Evolutionary conservation across 305 asterid species (phyloP).

Genomic region (Solanum chacoense): DNA sequence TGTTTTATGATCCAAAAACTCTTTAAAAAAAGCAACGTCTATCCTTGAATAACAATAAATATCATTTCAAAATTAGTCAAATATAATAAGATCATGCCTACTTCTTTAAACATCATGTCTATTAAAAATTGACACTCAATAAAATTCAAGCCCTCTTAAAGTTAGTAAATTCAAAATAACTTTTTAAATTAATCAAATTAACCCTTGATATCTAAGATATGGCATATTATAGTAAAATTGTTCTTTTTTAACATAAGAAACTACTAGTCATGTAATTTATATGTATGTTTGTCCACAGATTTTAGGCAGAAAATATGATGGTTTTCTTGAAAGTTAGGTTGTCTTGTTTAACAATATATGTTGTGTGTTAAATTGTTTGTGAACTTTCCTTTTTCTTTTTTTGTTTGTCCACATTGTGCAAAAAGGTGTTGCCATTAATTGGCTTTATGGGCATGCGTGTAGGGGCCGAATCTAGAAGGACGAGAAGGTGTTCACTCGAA

Average conservation of each 20-base stretch:
- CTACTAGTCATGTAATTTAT: background rate
- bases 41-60: too few relatives aligned
- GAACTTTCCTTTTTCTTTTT: background rate
- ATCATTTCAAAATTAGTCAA: background rate
- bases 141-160: background rate
- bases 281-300: background rate
- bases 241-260: background rate
- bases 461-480: background rate
- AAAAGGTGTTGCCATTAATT: background rate
- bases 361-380: background rate
- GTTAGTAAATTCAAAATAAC: background rate
- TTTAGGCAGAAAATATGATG: background rate
- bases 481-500: background rate
- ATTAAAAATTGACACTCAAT: too few relatives aligned
- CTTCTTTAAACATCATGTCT: background rate
- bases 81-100: background rate
- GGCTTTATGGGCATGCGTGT: background rate
- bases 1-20: background rate
- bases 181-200: too few relatives aligned
- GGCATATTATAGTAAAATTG: background rate
- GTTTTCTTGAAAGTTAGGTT: conserved; percentile 12
- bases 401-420: background rate
- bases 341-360: background rate
- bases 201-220: too few relatives aligned
- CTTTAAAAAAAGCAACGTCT: too few relatives aligned